Evolutionary conservation across 2,329 filamentous ascomycete genomes (phyloP).

Genomic region (Stylonectria norvegica): DNA sequence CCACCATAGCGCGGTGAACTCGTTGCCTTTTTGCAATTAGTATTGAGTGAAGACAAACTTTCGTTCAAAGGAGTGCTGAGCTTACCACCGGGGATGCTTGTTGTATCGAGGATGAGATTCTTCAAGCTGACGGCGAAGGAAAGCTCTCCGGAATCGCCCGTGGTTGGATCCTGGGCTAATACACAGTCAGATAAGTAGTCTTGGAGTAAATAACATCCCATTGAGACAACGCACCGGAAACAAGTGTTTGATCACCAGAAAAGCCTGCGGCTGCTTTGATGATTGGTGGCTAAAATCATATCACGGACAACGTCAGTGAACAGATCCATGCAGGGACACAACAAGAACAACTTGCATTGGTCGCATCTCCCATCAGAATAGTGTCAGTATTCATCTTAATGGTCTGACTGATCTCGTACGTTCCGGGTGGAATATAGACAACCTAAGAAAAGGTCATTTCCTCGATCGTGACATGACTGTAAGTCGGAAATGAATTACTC

Average conservation of each 20-base stretch:
- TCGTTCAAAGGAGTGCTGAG: neutral
- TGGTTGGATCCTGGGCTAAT: slow-evolving; percentile 33
- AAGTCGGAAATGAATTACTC: slow-evolving; percentile 23
- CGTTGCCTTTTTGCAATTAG: slow-evolving; percentile 14
- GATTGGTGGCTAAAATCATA: slow-evolving; percentile 32
- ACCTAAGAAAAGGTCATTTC: slow-evolving; percentile 16
- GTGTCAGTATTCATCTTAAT: slow-evolving; percentile 43
- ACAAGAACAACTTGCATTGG: slow-evolving; percentile 22
- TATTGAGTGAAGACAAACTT: neutral
- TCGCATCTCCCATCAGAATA: slow-evolving; percentile 45
- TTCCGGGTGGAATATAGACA: slow-evolving; percentile 43
- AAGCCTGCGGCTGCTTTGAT: slow-evolving; percentile 40
- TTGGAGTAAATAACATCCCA: neutral
- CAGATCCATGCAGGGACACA: neutral
- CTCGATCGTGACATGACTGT: neutral
- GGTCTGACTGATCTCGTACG: slow-evolving; percentile 38
- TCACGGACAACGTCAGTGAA: neutral
- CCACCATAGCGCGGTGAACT: slow-evolving; percentile 42
- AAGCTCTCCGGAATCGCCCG: slow-evolving; percentile 33
- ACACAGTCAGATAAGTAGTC: neutral
- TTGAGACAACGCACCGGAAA: slow-evolving; percentile 26
- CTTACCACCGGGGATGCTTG: slow-evolving; percentile 31
- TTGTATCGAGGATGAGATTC: slow-evolving; percentile 43
- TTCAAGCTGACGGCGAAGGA: slow-evolving; percentile 43
- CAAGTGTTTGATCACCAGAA: slow-evolving; percentile 29